A percentile compares a stretch with the other conserved stretches of the same genome.
phyloP scores from a whole-genome alignment of 2,329 filamentous ascomycete genomes.

The Elsinoe fawcettii region DNA sequence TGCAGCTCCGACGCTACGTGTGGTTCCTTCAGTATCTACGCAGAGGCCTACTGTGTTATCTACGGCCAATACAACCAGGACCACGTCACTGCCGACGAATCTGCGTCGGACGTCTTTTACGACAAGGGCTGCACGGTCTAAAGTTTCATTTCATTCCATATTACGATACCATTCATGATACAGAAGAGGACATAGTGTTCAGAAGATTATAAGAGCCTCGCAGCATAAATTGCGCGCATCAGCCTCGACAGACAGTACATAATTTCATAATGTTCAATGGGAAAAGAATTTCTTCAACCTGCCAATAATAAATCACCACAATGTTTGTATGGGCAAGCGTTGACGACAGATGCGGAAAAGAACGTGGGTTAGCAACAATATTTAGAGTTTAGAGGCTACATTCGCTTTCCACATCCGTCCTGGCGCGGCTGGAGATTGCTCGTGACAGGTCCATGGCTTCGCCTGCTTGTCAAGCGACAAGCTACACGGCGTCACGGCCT shows the following conservation, averaged over 20 bases:
- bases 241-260: slow-evolving; percentile 7
- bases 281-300: neutral
- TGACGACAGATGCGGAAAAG: neutral
- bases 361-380: neutral
- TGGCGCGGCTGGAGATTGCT: slow-evolving; percentile 3
- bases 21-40: neutral
- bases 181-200: neutral
- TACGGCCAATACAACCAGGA: neutral
- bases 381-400: slow-evolving; percentile 1
- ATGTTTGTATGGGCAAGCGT: neutral
- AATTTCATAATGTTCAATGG: slow-evolving; percentile 12
- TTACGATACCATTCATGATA: slow-evolving; percentile 9
- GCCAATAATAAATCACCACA: neutral
- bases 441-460: slow-evolving; percentile 3
- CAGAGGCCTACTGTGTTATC: slow-evolving; percentile 1
- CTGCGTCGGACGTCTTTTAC: neutral
- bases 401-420: slow-evolving; percentile 10
- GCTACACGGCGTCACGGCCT: neutral
- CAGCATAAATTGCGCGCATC: neutral
- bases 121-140: neutral
- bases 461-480: neutral
- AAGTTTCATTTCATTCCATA: neutral
- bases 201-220: neutral
- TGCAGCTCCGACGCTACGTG: neutral
- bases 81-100: neutral